Base-by-base conservation (phyloP, 2,329 filamentous ascomycete genomes). In the Calonectria naviculata region DNA sequence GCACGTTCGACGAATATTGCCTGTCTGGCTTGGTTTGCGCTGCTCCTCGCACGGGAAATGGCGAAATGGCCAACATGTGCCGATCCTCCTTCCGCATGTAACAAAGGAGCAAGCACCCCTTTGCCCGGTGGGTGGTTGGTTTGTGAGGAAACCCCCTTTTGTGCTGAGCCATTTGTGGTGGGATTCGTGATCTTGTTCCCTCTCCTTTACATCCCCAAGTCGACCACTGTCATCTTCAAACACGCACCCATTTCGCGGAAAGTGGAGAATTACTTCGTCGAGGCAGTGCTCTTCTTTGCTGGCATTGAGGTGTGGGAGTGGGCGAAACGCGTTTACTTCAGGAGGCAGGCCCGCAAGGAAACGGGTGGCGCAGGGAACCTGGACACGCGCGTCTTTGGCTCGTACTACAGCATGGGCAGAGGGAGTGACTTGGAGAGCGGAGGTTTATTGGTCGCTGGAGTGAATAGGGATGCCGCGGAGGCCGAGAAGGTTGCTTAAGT, bases 41-140 rank as follows among this genome's bases (percentile, higher is more conserved):
- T 94, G 28, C 93, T 94, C 84, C 87, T 94, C 12, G 93, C 93
- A 0, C 94, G 93, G 93, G 92, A 94, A 78, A 92, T 94, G 88
- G 86, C 94, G 92, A 94, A 78, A 92, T 94, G 88, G 86, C 94
- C 71, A 87, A 93, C 73, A 88, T 93, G 84, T 90, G 93, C 29
- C 89, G 91, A 61, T 91, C 89, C 6, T 93, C 94, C 84, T 94
- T 94, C 87, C 87, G 89, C 76, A 93, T 94, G 90, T 88, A 93
- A 75, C 91, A 92, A 6, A 85, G 86, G 65, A 89, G 88, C 64
- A 90, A 89, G 75, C 84, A 82, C 54, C 89, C 90, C 77, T 89
- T 91, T 72, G 91, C 89, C 0, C 89, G 93, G 74, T 93, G 92
- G 91, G 87, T 91, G 70, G 74, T 86, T 62, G 91, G 93, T 71